A percentile compares a stretch with the other conserved stretches of the same genome.
These are phyloP conservation scores for Leishmania amazonensis DNA, from an alignment of 208 protist species.

Conservation along the genomic window DNA sequence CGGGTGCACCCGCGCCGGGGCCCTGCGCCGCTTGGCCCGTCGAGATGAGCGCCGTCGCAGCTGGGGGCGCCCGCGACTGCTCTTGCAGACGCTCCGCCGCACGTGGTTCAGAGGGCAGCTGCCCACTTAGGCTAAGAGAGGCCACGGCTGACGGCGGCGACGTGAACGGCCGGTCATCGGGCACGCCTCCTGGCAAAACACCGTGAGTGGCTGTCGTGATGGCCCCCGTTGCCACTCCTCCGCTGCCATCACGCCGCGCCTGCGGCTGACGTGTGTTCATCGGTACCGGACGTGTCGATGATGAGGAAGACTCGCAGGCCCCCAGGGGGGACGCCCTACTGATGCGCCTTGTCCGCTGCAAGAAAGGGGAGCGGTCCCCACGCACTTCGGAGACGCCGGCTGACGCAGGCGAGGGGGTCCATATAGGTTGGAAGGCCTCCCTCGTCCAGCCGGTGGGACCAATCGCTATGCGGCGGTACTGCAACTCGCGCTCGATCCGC, in stretches of 20 bases:
- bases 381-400: background rate
- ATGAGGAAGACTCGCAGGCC: background rate
- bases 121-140: background rate
- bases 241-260: background rate
- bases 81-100: background rate
- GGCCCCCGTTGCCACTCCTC: background rate
- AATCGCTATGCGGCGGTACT: slow-evolving; percentile 5
- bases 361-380: background rate
- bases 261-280: background rate
- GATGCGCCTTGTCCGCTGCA: background rate
- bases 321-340: background rate
- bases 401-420: background rate
- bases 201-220: background rate
- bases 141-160: background rate
- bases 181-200: background rate
- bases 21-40: background rate
- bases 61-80: background rate
- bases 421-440: background rate
- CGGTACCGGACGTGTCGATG: background rate
- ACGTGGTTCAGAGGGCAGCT: background rate
- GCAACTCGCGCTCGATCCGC: background rate
- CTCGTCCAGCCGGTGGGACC: background rate
- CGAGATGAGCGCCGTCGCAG: background rate
- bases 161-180: background rate
- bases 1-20: background rate